phyloP scores from a whole-genome alignment of 2,329 filamentous ascomycete species.

The Talaromyces funiculosus region DNA sequence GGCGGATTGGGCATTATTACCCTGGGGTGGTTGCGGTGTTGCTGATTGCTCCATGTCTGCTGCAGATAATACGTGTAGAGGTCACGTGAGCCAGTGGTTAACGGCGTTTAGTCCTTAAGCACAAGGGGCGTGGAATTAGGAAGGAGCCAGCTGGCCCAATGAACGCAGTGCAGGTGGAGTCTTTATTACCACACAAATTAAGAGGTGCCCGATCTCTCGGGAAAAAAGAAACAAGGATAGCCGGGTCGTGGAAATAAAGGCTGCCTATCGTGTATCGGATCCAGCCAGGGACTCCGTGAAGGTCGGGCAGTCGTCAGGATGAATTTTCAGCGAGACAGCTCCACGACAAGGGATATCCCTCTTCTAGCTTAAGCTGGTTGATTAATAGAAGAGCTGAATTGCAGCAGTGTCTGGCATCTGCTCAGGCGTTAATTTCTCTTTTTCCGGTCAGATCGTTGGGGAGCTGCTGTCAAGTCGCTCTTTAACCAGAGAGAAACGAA shows the following conservation, averaged over 20 bases:
- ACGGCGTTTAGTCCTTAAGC: constrained; percentile 6
- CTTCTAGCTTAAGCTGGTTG: constrained; percentile 3
- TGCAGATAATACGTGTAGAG: not conserved
- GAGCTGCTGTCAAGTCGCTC: not conserved
- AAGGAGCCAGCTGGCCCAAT: constrained; percentile 4
- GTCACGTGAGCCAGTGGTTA: constrained; percentile 13
- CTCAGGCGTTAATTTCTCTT: not conserved
- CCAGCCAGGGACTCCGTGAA: not conserved
- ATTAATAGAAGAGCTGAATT: not conserved
- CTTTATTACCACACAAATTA: constrained; percentile 8
- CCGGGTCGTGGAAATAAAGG: constrained; percentile 14
- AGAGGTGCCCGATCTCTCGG: not conserved
- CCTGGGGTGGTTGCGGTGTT: constrained; percentile 16
- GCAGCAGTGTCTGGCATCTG: not conserved
- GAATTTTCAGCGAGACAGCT: constrained; percentile 1
- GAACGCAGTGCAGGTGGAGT: constrained; percentile 9
- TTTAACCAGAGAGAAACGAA: not conserved
- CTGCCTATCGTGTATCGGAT: constrained; percentile 1
- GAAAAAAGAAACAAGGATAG: not conserved
- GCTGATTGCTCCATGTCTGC: constrained; percentile 33
- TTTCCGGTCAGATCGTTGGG: not conserved
- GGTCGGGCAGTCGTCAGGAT: constrained; percentile 6
- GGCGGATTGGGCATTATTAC: constrained; percentile 25
- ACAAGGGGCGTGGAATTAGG: constrained; percentile 6
- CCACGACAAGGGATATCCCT: constrained; percentile 1